A percentile compares a stretch with the other conserved stretches of the same genome.
These are phyloP conservation scores for Aspergillus leporis DNA, from an alignment of 495 filamentous ascomycete species.

Conservation along the genomic window DNA sequence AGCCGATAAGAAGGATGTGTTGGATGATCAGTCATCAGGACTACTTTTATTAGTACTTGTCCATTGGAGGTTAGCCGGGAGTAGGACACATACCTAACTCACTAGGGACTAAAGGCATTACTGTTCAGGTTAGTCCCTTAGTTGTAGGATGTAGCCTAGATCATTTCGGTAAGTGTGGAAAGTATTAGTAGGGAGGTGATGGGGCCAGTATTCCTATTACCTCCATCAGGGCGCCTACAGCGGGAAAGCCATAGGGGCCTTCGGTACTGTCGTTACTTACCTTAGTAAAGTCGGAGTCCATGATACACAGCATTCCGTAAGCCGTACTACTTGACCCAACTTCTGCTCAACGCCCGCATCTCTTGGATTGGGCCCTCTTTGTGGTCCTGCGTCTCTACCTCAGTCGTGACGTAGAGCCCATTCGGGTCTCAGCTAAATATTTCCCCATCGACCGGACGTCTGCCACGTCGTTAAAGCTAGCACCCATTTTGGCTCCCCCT, in stretches of 20 bases:
- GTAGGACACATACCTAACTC: background rate
- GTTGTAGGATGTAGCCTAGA: background rate
- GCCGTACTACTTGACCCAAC: slow-evolving; percentile 4
- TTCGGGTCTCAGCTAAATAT: slow-evolving; percentile 17
- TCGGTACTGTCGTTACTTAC: background rate
- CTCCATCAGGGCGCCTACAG: slow-evolving; percentile 5
- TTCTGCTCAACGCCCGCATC: slow-evolving; percentile 6
- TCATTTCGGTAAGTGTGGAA: background rate
- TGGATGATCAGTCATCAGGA: slow-evolving; percentile 21
- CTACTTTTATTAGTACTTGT: slow-evolving; percentile 8
- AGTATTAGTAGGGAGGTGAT: background rate
- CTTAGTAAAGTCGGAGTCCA: background rate
- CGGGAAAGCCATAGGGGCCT: background rate
- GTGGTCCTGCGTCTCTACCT: slow-evolving; percentile 5
- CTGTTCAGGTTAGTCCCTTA: background rate
- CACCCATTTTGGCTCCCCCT: slow-evolving; percentile 21
- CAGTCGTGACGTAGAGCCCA: slow-evolving; percentile 14
- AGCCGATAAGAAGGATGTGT: slow-evolving; percentile 8
- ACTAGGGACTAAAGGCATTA: background rate
- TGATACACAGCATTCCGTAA: background rate
- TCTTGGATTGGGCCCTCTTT: background rate
- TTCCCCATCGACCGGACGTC: slow-evolving; percentile 24
- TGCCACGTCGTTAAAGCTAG: slow-evolving; percentile 30
- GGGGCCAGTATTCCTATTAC: slow-evolving; percentile 3
- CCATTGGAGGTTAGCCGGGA: background rate